A percentile compares a stretch with the other conserved stretches of the same genome.
These are phyloP conservation scores for Mrakia gelida DNA, from an alignment of 768 basidiomycete genomes.

Conservation along the genomic window DNA sequence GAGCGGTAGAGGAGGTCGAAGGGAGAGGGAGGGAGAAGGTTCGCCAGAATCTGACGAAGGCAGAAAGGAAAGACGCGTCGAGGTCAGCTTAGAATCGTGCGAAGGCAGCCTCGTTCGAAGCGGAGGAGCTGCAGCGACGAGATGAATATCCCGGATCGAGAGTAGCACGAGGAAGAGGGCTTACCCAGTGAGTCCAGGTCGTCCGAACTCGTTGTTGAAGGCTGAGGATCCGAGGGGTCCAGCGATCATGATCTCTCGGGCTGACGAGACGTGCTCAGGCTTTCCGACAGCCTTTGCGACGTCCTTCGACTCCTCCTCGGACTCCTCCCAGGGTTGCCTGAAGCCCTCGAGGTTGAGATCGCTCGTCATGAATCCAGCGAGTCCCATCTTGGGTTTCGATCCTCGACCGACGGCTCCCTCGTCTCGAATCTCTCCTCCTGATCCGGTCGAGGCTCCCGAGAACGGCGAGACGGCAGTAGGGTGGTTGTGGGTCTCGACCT, in stretches of 20 bases:
- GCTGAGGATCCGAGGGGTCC: slow-evolving; percentile 90
- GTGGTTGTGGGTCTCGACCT: slow-evolving; percentile 99
- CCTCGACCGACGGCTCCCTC: slow-evolving; percentile 94
- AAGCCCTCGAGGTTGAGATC: slow-evolving; percentile 89
- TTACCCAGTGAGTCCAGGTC: slow-evolving; percentile 85
- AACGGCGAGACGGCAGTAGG: slow-evolving; percentile 97
- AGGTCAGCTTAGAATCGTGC: neutral
- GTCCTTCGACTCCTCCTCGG: slow-evolving; percentile 14
- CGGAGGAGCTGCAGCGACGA: neutral
- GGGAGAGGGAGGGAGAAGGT: slow-evolving; percentile 81
- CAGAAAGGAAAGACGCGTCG: neutral
- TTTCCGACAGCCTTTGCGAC: slow-evolving; percentile 64
- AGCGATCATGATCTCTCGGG: slow-evolving; percentile 95
- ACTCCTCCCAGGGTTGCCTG: slow-evolving; percentile 87
- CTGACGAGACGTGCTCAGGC: slow-evolving; percentile 84
- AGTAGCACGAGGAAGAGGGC: neutral
- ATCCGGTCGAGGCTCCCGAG: slow-evolving; percentile 97
- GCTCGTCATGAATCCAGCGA: slow-evolving; percentile 87
- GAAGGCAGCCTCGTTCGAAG: no score
- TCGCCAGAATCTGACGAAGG: slow-evolving; percentile 55
- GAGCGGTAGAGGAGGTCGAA: slow-evolving; percentile 42
- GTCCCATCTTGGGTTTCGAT: slow-evolving; percentile 91
- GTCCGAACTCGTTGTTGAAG: slow-evolving; percentile 97
- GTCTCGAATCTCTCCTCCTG: slow-evolving; percentile 96
- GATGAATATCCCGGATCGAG: neutral